Conservation (phyloP, 768 basidiomycete genomes). For the Termitomyces eurrhizus region DNA sequence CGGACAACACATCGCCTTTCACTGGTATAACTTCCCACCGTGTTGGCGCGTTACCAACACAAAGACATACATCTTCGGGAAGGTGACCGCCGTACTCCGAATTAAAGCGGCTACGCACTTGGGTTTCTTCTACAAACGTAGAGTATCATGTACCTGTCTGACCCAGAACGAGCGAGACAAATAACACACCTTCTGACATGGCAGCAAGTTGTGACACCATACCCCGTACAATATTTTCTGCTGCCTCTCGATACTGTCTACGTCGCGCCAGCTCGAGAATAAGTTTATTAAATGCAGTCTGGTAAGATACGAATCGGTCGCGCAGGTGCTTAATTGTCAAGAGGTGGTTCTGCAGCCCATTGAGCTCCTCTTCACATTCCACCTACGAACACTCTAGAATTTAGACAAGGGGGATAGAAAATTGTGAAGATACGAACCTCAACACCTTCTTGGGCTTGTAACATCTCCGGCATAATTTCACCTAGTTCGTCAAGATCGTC, state of each 20-base stretch:
- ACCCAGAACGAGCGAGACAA: not conserved
- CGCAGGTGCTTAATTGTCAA: slow-evolving; percentile 60
- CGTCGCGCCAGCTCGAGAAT: slow-evolving; percentile 71
- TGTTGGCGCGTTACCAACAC: slow-evolving; percentile 70
- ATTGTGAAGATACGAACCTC: slow-evolving; percentile 43
- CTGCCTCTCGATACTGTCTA: slow-evolving; percentile 59
- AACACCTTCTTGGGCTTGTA: slow-evolving; percentile 61
- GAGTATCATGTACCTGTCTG: not conserved
- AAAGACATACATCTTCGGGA: slow-evolving; percentile 77
- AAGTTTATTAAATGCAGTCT: slow-evolving; percentile 69
- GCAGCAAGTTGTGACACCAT: slow-evolving; percentile 63
- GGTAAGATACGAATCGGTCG: slow-evolving; percentile 64
- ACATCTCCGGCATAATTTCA: slow-evolving; percentile 76
- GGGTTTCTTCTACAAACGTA: slow-evolving; percentile 55
- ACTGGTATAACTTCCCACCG: slow-evolving; percentile 64
- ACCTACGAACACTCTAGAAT: slow-evolving; percentile 27
- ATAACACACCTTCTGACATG: slow-evolving; percentile 58
- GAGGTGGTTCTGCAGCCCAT: slow-evolving; percentile 56
- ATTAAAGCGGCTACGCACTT: slow-evolving; percentile 64
- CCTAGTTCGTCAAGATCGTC: slow-evolving; percentile 74
- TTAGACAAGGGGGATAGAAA: not conserved
- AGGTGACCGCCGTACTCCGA: slow-evolving; percentile 68
- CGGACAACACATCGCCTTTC: slow-evolving; percentile 44
- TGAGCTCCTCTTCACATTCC: slow-evolving; percentile 51
- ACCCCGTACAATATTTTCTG: slow-evolving; percentile 58